Conservation (phyloP, 2,329 filamentous ascomycete species). For the Trichoderma gracile region DNA sequence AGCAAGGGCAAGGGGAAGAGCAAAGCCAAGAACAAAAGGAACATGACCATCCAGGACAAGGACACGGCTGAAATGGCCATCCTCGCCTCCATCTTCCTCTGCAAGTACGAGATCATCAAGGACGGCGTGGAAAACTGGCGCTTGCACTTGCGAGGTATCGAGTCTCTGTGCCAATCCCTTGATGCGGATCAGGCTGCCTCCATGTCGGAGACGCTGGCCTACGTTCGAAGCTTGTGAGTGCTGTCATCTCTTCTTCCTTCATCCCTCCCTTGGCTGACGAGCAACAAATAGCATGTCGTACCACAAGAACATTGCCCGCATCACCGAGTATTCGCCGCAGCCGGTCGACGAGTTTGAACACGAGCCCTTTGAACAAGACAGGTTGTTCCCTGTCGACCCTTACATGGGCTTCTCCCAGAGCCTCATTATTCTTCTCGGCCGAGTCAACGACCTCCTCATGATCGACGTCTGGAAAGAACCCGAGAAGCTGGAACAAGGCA, state of each 20-base stretch:
- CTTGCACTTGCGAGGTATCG: conserved; percentile 15
- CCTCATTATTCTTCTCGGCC: conserved; percentile 16
- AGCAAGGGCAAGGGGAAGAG: background rate
- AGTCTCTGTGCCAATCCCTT: conserved; percentile 15
- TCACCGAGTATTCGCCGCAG: conserved; percentile 1
- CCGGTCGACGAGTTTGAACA: background rate
- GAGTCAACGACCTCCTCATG: conserved; percentile 1
- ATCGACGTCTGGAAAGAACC: conserved; percentile 1
- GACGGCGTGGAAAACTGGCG: conserved; percentile 20
- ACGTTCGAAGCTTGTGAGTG: conserved; percentile 21
- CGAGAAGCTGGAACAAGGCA: background rate
- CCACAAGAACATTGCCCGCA: conserved; percentile 19
- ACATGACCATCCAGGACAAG: background rate
- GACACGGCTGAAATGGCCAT: conserved; percentile 16
- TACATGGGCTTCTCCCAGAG: conserved; percentile 24
- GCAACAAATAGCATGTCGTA: conserved; percentile 16
- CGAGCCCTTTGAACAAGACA: conserved; percentile 1
- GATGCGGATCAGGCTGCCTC: conserved; percentile 3
- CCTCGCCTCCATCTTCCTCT: conserved; percentile 20
- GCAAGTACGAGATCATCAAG: conserved; percentile 24
- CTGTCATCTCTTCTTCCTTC: no score
- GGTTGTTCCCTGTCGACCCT: conserved; percentile 2
- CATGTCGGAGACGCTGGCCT: conserved; percentile 15
- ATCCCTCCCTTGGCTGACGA: background rate
- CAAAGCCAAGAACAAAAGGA: background rate